Evolutionary conservation across 1,139 yeast genomes (phyloP).

Genomic region (Yamadazyma blattariae): DNA sequence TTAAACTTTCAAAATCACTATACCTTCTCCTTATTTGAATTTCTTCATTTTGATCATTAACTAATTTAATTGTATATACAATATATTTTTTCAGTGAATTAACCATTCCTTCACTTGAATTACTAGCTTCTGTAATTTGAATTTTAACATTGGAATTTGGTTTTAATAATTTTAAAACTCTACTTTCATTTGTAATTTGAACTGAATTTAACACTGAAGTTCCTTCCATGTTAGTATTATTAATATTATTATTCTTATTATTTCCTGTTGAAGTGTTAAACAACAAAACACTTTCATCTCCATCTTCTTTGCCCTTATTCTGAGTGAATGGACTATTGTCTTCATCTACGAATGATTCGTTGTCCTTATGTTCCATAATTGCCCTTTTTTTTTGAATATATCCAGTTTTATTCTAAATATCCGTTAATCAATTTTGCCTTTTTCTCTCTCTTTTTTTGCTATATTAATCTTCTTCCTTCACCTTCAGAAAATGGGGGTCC

Average conservation of each 20-base stretch:
- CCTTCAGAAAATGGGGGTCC: too few relatives aligned
- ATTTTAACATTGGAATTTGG: conserved; percentile 37
- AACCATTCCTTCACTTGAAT: conserved; percentile 66
- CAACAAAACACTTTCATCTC: conserved; percentile 6
- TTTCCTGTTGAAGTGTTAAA: conserved; percentile 2
- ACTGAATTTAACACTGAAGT: conserved; percentile 20
- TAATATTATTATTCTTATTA: conserved; percentile 4
- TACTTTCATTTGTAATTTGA: conserved; percentile 35
- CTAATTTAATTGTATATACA: conserved; percentile 71
- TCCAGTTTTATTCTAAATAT: too few relatives aligned
- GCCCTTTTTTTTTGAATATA: too few relatives aligned
- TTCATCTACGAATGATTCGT: conserved; percentile 27
- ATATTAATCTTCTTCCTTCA: too few relatives aligned
- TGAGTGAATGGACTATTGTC: conserved; percentile 52
- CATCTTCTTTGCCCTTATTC: not conserved
- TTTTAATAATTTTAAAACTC: conserved; percentile 35
- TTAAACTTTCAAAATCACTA: conserved; percentile 84
- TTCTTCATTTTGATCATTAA: conserved; percentile 42
- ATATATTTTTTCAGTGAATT: conserved; percentile 65
- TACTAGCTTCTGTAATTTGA: conserved; percentile 72
- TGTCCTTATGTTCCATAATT: not conserved
- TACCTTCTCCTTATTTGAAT: conserved; percentile 75
- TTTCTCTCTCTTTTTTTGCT: too few relatives aligned
- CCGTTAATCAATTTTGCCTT: too few relatives aligned
- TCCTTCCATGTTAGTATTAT: conserved; percentile 4